Evolutionary conservation across 768 basidiomycete genomes (phyloP).

Genomic region (Dentipellis sp.): DNA sequence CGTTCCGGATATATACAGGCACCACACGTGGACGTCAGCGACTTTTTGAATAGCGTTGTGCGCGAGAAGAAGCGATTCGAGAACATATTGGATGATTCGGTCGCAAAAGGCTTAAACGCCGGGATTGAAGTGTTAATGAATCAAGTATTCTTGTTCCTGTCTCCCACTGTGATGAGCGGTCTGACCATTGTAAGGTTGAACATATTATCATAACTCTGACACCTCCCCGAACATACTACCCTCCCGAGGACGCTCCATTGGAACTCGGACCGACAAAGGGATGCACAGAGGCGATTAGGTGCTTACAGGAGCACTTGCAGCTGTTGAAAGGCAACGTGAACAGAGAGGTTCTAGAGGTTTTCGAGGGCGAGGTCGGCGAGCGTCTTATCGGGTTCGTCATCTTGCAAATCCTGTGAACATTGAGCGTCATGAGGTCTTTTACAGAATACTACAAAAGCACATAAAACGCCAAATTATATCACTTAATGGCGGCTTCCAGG

Average conservation of each 20-base stretch:
- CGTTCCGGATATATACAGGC: constrained; percentile 34
- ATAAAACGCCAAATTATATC: constrained; percentile 97
- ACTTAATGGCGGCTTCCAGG: constrained; percentile 85
- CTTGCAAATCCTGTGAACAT: background rate
- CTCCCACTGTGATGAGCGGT: background rate
- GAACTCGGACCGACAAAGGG: constrained; percentile 84
- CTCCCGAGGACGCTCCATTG: constrained; percentile 65
- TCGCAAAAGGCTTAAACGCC: constrained; percentile 88
- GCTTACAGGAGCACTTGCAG: constrained; percentile 85
- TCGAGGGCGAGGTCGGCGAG: constrained; percentile 95
- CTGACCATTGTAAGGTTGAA: constrained; percentile 54
- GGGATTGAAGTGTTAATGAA: constrained; percentile 95
- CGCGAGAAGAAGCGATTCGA: constrained; percentile 97
- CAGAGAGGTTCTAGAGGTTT: constrained; percentile 94
- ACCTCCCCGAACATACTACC: constrained; percentile 83
- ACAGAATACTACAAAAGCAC: constrained; percentile 89
- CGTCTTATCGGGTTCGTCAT: constrained; percentile 32
- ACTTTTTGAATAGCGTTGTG: constrained; percentile 88
- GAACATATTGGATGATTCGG: constrained; percentile 83
- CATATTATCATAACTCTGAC: constrained; percentile 84
- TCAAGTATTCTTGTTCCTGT: constrained; percentile 44
- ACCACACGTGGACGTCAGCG: constrained; percentile 83
- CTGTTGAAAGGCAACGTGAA: constrained; percentile 89
- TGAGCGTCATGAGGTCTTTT: background rate
- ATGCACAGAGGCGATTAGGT: constrained; percentile 83